Percentiles rank a stretch among this genome's conserved stretches.
Conservation (phyloP, 768 basidiomycete genomes). For the Nidularia sp. region DNA sequence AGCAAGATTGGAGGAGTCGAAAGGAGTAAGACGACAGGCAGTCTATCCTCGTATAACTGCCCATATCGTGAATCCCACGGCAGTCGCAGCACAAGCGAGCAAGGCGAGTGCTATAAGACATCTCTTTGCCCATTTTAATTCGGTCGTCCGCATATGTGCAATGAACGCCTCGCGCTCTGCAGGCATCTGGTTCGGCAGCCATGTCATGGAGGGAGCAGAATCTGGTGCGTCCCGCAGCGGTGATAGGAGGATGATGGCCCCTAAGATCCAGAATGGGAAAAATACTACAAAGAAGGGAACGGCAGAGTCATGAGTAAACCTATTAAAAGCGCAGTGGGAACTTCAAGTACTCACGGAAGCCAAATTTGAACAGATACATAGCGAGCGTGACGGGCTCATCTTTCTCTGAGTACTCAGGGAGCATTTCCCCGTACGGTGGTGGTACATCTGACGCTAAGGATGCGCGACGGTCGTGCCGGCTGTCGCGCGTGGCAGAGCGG, state of each 20-base stretch:
- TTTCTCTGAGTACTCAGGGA: slow-evolving; percentile 29
- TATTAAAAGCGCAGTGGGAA: neutral
- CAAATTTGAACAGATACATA: slow-evolving; percentile 59
- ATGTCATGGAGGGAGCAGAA: slow-evolving; percentile 27
- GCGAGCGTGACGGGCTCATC: slow-evolving; percentile 53
- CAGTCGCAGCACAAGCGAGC: slow-evolving; percentile 31
- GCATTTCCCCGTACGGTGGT: slow-evolving; percentile 43
- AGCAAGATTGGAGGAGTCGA: too few species aligned
- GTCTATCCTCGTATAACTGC: slow-evolving; percentile 12
- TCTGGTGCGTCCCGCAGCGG: slow-evolving; percentile 41
- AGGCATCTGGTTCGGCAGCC: slow-evolving; percentile 54
- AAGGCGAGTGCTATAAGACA: slow-evolving; percentile 51
- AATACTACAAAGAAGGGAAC: slow-evolving; percentile 39
- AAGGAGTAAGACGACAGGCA: neutral
- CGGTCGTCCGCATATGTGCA: slow-evolving; percentile 39
- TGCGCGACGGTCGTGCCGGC: slow-evolving; percentile 33
- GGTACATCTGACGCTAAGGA: slow-evolving; percentile 15
- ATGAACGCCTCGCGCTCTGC: slow-evolving; percentile 45
- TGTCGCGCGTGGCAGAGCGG: slow-evolving; percentile 28
- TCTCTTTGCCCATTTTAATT: slow-evolving; percentile 53
- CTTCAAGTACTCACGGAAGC: slow-evolving; percentile 43
- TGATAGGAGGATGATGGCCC: slow-evolving; percentile 50
- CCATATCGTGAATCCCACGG: slow-evolving; percentile 28
- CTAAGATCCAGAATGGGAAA: slow-evolving; percentile 58
- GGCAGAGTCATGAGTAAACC: neutral